Base-by-base conservation (phyloP, 257 asterid species). In the Solanum commersonii region DNA sequence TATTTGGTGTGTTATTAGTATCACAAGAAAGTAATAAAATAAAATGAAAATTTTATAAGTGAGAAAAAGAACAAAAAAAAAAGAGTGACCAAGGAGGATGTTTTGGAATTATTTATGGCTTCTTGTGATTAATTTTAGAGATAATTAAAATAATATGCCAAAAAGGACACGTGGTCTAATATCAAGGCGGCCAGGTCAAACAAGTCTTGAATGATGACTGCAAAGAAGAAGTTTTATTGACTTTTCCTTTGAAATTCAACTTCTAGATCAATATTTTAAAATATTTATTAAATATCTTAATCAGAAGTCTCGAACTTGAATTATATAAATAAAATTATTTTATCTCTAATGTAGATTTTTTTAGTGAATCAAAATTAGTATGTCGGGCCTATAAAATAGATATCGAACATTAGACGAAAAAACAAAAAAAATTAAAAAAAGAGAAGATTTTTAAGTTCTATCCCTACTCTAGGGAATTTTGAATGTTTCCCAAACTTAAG, bases 101-200 rank as follows among this genome's bases (percentile, higher is more conserved):
- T 87, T 89, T 83, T 85, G 34, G 77, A 10, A 27, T 90, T 87
- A 88, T 83, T 68, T 78, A 71, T 78, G 83, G 56, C n/a, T 52
- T 68, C 67, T 10, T 33, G 44, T 34, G 29, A 84, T 12, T 37
- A 49, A 10, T 63, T 74, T 79, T 34, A 2, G 15, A 52, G 15
- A 68, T 87, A 33, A 22, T 14, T 84, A n/a, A 20, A 63, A 38
- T 34, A 52, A 40, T 84, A 0, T 89, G 88, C 1, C 1, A 3
- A 85, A 87, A 89, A 34, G 20, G 31, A 83, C 94, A 92, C 95
- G 94, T 92, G 98, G 93, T 93, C 90, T 93, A 92, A 90, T 89
- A 88, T 67, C 89, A 74, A 79, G 94, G 94, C 93, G 90, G 93
- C 95, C 85, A 79, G 81, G 92, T 88, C 92, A 88, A 88, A 79